A percentile compares a stretch with the other conserved stretches of the same genome.
Evolutionary conservation across 139 green algal genomes (phyloP).

Genomic region (Closterium sp.): DNA sequence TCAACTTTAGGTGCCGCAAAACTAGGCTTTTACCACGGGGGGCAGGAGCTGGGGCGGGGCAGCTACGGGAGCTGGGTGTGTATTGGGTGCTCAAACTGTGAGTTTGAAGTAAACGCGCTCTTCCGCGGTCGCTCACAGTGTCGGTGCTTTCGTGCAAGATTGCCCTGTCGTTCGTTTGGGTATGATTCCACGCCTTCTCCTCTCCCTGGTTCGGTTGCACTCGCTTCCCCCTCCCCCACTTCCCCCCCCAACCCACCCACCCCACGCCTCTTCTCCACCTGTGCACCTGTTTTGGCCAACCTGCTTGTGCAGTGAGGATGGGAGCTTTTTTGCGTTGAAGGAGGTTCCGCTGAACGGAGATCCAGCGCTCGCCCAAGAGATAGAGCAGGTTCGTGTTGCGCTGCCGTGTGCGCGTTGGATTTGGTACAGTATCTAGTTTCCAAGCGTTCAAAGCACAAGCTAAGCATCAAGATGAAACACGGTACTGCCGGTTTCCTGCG

Average conservation of each 20-base stretch:
- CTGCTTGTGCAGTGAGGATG: not conserved
- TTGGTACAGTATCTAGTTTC: not conserved
- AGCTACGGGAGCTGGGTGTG: not conserved
- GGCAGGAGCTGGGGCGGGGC: not conserved
- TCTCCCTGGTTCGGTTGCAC: not conserved
- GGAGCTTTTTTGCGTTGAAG: not conserved
- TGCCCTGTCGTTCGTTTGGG: not conserved
- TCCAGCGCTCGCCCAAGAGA: not conserved
- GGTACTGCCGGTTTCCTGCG: too few species aligned
- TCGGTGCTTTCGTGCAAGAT: too few species aligned
- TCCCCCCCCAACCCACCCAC: not conserved
- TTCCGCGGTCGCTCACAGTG: too few species aligned
- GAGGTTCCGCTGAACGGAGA: not conserved
- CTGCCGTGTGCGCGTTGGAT: too few species aligned
- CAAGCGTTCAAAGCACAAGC: too few species aligned
- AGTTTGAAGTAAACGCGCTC: too few species aligned
- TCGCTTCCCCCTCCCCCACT: not conserved
- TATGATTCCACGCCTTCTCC: not conserved
- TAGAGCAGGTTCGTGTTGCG: not conserved
- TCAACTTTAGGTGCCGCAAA: too few species aligned
- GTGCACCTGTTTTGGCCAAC: not conserved
- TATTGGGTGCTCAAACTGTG: not conserved
- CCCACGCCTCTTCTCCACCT: not conserved
- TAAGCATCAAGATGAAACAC: too few species aligned
- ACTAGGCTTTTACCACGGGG: too few species aligned